These are phyloP conservation scores for Solanum paucissectum DNA, from an alignment of 257 asterid species.

Conservation along the genomic window DNA sequence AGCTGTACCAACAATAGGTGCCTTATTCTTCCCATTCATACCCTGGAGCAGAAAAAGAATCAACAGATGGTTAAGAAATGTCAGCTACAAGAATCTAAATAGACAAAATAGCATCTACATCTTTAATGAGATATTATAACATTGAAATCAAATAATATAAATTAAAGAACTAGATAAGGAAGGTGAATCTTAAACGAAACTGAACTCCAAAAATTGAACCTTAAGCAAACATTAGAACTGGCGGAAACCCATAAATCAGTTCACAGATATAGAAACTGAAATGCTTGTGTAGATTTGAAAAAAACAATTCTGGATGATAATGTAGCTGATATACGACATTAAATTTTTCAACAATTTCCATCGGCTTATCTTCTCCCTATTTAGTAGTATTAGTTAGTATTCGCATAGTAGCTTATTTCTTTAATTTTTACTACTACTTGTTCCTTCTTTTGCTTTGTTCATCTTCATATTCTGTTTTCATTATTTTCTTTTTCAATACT, in stretches of 20 bases:
- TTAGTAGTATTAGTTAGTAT: neutral
- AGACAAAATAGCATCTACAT: neutral
- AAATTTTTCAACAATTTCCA: neutral
- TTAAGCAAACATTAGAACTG: neutral
- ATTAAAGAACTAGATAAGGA: neutral
- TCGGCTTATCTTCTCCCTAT: too few species aligned
- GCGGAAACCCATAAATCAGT: neutral
- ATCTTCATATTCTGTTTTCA: neutral
- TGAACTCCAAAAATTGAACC: neutral
- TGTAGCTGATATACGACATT: neutral
- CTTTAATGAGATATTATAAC: neutral
- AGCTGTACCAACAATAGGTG: constrained; percentile 46
- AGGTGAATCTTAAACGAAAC: neutral
- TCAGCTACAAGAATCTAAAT: neutral
- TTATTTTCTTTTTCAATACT: neutral
- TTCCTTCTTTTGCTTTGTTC: neutral
- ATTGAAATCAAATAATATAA: neutral
- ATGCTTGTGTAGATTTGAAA: neutral
- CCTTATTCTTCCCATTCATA: constrained; percentile 47
- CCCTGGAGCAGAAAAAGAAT: constrained; percentile 31
- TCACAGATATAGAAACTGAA: neutral
- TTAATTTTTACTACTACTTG: neutral
- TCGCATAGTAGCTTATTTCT: neutral
- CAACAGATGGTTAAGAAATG: neutral
- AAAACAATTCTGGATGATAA: neutral